These are phyloP conservation scores for Saitozyma podzolica DNA, from an alignment of 768 basidiomycete genomes.

Conservation along the genomic window DNA sequence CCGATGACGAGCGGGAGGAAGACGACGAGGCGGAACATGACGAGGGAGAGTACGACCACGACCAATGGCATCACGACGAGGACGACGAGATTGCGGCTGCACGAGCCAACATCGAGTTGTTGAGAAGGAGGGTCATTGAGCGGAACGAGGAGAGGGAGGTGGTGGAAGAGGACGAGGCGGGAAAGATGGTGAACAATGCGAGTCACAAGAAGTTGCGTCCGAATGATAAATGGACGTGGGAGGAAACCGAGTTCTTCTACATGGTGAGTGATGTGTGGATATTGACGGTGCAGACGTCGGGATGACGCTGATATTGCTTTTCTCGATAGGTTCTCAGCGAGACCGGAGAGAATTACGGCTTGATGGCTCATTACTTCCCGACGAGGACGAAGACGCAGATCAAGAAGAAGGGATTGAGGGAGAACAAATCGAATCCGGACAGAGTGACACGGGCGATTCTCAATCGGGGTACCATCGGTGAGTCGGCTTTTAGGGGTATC, in stretches of 20 bases:
- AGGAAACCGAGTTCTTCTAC: constrained; percentile 45
- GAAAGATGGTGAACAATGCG: constrained; percentile 32
- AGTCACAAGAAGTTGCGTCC: constrained; percentile 20
- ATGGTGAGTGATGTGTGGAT: constrained; percentile 20
- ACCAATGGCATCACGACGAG: constrained; percentile 11
- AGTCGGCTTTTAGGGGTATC: constrained; percentile 7
- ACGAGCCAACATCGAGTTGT: background rate
- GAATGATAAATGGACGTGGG: constrained; percentile 26
- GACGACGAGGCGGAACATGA: constrained; percentile 11
- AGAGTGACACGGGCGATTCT: constrained; percentile 32
- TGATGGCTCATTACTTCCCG: constrained; percentile 41
- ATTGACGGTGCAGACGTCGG: background rate
- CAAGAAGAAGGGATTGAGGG: constrained; percentile 30
- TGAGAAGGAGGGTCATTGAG: constrained; percentile 3
- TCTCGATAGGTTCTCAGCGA: constrained; percentile 32
- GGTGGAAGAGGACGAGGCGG: constrained; percentile 35
- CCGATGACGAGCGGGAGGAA: constrained; percentile 11
- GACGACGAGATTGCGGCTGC: constrained; percentile 4
- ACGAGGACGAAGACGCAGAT: constrained; percentile 29
- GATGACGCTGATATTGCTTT: constrained; percentile 5
- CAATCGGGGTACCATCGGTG: constrained; percentile 29
- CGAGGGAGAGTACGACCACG: constrained; percentile 6
- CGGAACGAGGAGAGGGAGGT: constrained; percentile 16
- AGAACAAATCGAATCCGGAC: constrained; percentile 33
- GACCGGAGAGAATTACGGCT: constrained; percentile 35